Conservation (phyloP, 106 monocot species). For the Platanthera zijinensis region DNA sequence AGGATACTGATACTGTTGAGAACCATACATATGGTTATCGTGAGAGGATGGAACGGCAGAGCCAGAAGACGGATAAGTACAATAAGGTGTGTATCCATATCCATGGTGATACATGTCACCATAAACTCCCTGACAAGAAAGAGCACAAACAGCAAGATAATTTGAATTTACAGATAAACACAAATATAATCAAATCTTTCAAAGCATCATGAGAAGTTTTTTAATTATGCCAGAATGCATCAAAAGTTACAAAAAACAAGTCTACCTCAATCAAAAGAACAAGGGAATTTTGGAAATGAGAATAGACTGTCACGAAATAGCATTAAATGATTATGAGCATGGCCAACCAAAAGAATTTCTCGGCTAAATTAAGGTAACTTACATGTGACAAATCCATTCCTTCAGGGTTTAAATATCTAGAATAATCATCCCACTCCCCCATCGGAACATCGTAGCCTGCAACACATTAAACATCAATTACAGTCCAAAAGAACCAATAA, state of each 20-base stretch:
- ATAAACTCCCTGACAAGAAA: slow-evolving; percentile 47
- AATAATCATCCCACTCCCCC: slow-evolving; percentile 67
- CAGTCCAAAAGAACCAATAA: not conserved
- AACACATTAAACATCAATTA: not conserved
- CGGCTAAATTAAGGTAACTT: slow-evolving; percentile 12
- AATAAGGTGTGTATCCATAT: slow-evolving; percentile 68
- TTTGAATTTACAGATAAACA: not conserved
- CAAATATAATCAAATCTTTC: not conserved
- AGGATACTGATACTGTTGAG: slow-evolving; percentile 81
- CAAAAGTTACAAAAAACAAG: too few species aligned
- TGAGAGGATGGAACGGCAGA: slow-evolving; percentile 64
- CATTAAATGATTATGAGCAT: not conserved
- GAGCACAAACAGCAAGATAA: not conserved
- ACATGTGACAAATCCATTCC: slow-evolving; percentile 63
- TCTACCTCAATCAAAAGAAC: not conserved
- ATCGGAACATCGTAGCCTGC: slow-evolving; percentile 51
- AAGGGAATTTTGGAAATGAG: not conserved
- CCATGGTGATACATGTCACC: slow-evolving; percentile 61
- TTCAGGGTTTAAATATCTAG: slow-evolving; percentile 61
- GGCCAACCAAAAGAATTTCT: too few species aligned
- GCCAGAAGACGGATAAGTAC: slow-evolving; percentile 63
- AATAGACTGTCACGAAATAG: not conserved
- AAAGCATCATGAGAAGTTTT: too few species aligned
- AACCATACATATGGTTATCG: slow-evolving; percentile 70
- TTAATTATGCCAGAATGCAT: too few species aligned